Evolutionary conservation across 305 asterid genomes (phyloP).

Genomic region (Fraxinus dipetala): DNA sequence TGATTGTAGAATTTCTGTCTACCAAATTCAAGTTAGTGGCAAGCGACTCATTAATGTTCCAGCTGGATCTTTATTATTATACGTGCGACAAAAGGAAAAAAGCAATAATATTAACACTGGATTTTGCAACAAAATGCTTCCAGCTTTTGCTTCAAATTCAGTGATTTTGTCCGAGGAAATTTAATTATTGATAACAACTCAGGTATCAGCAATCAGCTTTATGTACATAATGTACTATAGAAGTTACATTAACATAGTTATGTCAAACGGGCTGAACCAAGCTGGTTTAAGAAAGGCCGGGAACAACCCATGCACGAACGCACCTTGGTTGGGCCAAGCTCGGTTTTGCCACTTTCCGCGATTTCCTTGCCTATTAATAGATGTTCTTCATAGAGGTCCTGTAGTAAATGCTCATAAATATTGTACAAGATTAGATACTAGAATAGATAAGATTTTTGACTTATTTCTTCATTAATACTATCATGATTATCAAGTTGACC

Average conservation of each 20-base stretch:
- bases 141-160: slow-evolving; percentile 1
- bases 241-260: neutral
- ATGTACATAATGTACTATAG: neutral
- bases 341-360: neutral
- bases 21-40: slow-evolving; percentile 7
- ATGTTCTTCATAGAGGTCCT: neutral
- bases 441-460: neutral
- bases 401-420: neutral
- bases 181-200: neutral
- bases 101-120: neutral
- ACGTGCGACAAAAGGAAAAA: neutral
- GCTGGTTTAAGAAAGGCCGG: neutral
- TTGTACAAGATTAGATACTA: neutral
- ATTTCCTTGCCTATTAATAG: neutral
- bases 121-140: neutral
- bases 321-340: neutral
- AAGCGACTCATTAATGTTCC: neutral
- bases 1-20: neutral
- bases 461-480: neutral
- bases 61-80: neutral
- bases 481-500: neutral
- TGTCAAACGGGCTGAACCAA: neutral
- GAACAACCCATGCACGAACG: neutral
- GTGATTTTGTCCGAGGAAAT: neutral
- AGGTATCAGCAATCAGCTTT: neutral